Conservation (phyloP, 2,329 filamentous ascomycete species). For the Talaromyces sp. region DNA sequence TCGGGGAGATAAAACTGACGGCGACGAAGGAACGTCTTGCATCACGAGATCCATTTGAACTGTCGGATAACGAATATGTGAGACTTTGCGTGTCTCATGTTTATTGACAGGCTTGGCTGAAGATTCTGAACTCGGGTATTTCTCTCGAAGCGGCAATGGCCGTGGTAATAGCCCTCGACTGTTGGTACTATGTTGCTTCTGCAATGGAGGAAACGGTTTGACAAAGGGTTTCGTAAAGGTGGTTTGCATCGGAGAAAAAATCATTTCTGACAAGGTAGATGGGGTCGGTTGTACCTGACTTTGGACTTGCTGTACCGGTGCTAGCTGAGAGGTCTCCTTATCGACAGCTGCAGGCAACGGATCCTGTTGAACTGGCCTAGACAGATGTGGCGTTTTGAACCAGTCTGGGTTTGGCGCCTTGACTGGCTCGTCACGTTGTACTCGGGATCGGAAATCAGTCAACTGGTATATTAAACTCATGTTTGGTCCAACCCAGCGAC, state of each 20-base stretch:
- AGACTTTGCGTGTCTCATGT: conserved; percentile 9
- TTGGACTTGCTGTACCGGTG: neutral
- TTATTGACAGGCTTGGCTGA: conserved; percentile 6
- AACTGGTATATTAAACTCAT: conserved; percentile 68
- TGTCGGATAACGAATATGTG: conserved; percentile 22
- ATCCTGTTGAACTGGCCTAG: conserved; percentile 19
- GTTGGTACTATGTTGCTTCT: conserved; percentile 17
- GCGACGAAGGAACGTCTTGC: conserved; percentile 36
- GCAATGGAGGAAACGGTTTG: conserved; percentile 23
- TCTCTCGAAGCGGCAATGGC: conserved; percentile 39
- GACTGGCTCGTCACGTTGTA: conserved; percentile 33
- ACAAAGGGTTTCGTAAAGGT: conserved; percentile 19
- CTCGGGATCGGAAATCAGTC: conserved; percentile 56
- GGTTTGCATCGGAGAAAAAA: conserved; percentile 10
- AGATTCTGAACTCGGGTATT: conserved; percentile 27
- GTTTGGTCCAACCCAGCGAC: conserved; percentile 66
- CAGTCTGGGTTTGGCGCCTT: conserved; percentile 35
- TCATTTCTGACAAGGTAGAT: neutral
- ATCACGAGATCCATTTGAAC: conserved; percentile 38
- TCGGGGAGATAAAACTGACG: conserved; percentile 45
- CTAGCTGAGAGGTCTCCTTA: neutral
- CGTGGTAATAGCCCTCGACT: conserved; percentile 35
- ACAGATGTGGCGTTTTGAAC: conserved; percentile 30
- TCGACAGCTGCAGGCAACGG: neutral
- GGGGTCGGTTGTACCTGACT: neutral